Evolutionary conservation across 345 rosid species (phyloP).

Genomic region (Eucalyptus dawsonii): DNA sequence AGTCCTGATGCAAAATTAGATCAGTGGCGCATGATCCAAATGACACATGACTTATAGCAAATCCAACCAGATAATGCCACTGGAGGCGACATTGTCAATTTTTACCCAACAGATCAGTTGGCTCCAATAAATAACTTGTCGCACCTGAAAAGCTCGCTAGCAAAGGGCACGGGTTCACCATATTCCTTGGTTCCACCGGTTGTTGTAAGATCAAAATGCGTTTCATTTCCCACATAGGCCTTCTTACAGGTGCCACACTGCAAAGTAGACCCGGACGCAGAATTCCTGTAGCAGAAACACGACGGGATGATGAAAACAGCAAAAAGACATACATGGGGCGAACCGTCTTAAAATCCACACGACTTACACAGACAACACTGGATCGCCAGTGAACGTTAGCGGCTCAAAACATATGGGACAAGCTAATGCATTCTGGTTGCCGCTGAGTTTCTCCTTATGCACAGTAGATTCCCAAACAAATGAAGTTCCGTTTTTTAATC

Average conservation of each 20-base stretch:
- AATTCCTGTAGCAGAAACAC: slow-evolving; percentile 18
- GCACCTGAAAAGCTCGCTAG: slow-evolving; percentile 49
- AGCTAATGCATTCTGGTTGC: slow-evolving; percentile 27
- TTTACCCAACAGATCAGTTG: neutral
- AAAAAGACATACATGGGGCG: neutral
- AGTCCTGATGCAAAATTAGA: slow-evolving; percentile 23
- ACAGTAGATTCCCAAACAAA: slow-evolving; percentile 8
- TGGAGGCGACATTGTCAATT: neutral
- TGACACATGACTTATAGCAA: neutral
- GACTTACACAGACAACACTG: slow-evolving; percentile 34
- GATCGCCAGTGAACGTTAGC: slow-evolving; percentile 13
- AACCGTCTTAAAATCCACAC: neutral
- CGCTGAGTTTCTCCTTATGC: slow-evolving; percentile 12
- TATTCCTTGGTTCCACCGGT: slow-evolving; percentile 39
- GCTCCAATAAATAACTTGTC: neutral
- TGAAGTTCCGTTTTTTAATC: neutral
- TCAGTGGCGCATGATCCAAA: neutral
- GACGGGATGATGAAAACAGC: neutral
- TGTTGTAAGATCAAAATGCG: slow-evolving; percentile 59
- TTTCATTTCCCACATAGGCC: slow-evolving; percentile 38
- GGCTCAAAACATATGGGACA: slow-evolving; percentile 74
- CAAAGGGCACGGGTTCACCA: slow-evolving; percentile 39
- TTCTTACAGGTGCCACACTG: slow-evolving; percentile 55
- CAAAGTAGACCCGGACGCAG: slow-evolving; percentile 24
- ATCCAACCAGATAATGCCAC: neutral